phyloP scores from a whole-genome alignment of 257 asterid genomes.

The Primulina tabacum region DNA sequence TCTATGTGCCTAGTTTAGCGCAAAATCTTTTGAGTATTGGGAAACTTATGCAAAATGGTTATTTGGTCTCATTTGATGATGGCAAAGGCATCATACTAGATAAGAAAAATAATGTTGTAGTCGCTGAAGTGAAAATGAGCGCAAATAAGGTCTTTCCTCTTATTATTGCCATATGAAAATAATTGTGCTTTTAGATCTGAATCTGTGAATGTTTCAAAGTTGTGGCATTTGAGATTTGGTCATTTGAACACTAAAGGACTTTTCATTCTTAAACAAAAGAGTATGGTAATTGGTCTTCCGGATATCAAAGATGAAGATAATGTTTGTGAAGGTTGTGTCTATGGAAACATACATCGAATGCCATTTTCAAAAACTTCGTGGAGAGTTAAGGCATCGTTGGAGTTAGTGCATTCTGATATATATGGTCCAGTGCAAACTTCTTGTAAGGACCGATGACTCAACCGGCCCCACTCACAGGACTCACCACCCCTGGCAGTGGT shows the following conservation, averaged over 20 bases:
- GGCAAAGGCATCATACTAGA: background rate
- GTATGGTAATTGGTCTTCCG: conserved; percentile 13
- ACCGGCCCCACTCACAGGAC: too few species aligned
- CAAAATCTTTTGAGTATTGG: conserved; percentile 12
- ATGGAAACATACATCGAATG: background rate
- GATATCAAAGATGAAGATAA: background rate
- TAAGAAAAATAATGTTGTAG: background rate
- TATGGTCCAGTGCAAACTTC: background rate
- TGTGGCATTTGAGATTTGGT: conserved; percentile 10
- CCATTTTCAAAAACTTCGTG: conserved; percentile 2
- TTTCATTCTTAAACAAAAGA: background rate
- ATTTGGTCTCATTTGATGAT: background rate
- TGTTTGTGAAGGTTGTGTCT: conserved; percentile 8
- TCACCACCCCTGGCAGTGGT: too few species aligned
- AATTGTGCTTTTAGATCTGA: background rate
- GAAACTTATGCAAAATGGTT: background rate
- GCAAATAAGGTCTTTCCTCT: background rate
- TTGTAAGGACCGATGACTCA: too few species aligned
- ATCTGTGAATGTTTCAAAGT: background rate
- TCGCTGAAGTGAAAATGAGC: conserved; percentile 2
- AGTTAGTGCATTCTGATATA: background rate
- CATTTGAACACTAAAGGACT: background rate
- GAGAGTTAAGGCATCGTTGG: conserved; percentile 10
- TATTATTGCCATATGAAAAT: background rate
- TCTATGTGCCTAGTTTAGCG: background rate